Percentiles rank a stretch among this genome's conserved stretches.
phyloP scores from a whole-genome alignment of 352 stramenopile genomes.

The Globisporangium cystogenes region DNA sequence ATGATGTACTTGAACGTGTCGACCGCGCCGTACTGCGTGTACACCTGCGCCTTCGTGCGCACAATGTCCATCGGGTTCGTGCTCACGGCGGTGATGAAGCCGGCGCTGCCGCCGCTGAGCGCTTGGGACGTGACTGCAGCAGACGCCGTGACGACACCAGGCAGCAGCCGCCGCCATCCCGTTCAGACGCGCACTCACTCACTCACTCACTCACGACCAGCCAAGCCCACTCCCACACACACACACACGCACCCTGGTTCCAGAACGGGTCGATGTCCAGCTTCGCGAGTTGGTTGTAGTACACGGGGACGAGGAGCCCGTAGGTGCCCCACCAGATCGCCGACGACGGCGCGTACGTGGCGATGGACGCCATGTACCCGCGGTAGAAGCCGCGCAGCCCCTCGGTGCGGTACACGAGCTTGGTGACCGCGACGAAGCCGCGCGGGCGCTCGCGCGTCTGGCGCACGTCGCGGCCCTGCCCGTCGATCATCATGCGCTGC shows the following conservation, averaged over 20 bases:
- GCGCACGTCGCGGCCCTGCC: conserved; percentile 56
- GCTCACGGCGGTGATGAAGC: conserved; percentile 71
- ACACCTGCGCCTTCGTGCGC: conserved; percentile 76
- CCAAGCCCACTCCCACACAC: too few species aligned
- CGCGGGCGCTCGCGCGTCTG: conserved; percentile 51
- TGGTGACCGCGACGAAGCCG: conserved; percentile 55
- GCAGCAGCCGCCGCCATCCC: too few species aligned
- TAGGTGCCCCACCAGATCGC: conserved; percentile 88
- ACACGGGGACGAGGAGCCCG: conserved; percentile 69
- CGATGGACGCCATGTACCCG: conserved; percentile 81
- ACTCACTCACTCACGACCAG: neutral
- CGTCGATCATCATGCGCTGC: conserved; percentile 87
- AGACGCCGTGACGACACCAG: neutral
- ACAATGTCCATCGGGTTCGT: conserved; percentile 90
- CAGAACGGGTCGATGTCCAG: conserved; percentile 63
- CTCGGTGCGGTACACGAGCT: conserved; percentile 55
- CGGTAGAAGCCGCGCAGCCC: conserved; percentile 78
- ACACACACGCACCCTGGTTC: conserved; percentile 58
- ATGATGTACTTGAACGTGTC: conserved; percentile 85
- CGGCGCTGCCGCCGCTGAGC: conserved; percentile 65
- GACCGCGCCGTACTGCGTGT: conserved; percentile 79
- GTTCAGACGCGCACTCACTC: neutral
- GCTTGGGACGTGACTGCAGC: conserved; percentile 62
- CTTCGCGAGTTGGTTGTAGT: conserved; percentile 54
- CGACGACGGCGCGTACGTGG: conserved; percentile 82